Evolutionary conservation across 2,329 filamentous ascomycete species (phyloP).

Genomic region (Monilinia polystroma): DNA sequence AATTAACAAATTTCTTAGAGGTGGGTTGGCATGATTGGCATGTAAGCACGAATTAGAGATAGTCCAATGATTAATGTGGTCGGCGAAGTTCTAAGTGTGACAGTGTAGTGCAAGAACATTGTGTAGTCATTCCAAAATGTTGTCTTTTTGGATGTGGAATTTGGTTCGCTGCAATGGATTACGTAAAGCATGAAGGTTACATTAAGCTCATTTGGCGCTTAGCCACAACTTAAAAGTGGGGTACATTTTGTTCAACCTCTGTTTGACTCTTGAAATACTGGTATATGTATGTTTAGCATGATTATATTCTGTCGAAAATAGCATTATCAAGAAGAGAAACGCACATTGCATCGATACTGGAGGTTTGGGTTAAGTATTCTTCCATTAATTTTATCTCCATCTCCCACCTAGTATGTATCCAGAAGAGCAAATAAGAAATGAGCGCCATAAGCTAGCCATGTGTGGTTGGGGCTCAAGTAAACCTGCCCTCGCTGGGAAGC

Average conservation of each 20-base stretch:
- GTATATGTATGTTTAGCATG: background rate
- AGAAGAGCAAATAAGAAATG: background rate
- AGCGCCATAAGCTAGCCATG: background rate
- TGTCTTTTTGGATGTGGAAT: no score
- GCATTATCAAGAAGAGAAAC: background rate
- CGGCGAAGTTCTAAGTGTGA: background rate
- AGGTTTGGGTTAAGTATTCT: background rate
- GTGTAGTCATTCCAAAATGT: background rate
- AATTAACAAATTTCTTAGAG: background rate
- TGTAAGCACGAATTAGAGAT: background rate
- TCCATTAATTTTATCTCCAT: background rate
- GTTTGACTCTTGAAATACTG: background rate
- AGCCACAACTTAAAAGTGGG: background rate
- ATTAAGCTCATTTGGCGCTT: background rate
- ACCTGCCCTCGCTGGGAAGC: background rate
- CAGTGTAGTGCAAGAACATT: background rate
- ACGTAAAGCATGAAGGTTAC: background rate
- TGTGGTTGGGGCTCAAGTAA: background rate
- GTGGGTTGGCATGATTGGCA: no score
- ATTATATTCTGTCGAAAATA: background rate
- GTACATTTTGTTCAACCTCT: background rate
- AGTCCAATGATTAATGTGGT: slow-evolving; percentile 1
- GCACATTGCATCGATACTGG: background rate
- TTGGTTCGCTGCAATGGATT: no score
- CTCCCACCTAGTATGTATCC: background rate